These are phyloP conservation scores for Coemansia sp. DNA, from an alignment of 192 early-diverging fungal species.

Conservation along the genomic window DNA sequence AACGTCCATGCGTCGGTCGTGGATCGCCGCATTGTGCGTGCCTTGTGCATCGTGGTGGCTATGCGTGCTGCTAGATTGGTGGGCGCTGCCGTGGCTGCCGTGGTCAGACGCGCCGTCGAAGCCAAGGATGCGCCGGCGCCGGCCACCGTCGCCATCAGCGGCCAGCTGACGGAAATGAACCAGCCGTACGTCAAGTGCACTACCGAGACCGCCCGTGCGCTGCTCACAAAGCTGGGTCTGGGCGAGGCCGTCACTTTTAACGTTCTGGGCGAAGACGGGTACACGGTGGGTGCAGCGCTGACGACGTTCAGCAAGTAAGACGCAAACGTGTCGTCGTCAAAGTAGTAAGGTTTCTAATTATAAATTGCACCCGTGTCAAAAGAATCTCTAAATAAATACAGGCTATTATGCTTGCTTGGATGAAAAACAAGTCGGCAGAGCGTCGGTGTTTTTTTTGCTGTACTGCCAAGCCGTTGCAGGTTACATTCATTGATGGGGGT, in stretches of 20 bases:
- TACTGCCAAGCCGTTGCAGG: too few species aligned
- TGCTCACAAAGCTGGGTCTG: conserved; percentile 1
- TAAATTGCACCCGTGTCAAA: too few species aligned
- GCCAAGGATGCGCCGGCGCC: conserved; percentile 13
- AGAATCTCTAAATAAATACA: too few species aligned
- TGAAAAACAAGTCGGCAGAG: too few species aligned
- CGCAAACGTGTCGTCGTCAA: too few species aligned
- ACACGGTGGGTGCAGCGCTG: conserved; percentile 35
- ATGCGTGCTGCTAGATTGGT: conserved; percentile 79
- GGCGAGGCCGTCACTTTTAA: conserved; percentile 24
- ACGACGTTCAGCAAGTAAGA: conserved; percentile 19
- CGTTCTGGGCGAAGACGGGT: conserved; percentile 35
- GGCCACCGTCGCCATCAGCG: conserved; percentile 31
- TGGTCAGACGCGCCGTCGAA: conserved; percentile 20
- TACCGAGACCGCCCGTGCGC: conserved; percentile 12
- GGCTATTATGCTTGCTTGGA: too few species aligned
- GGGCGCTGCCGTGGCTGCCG: conserved; percentile 61
- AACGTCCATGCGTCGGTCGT: conserved; percentile 60
- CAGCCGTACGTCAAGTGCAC: conserved; percentile 42
- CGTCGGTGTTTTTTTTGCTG: too few species aligned
- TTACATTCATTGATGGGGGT: too few species aligned
- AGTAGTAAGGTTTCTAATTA: background rate
- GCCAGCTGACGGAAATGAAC: conserved; percentile 48
- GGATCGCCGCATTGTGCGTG: conserved; percentile 80
- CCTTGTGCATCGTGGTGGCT: conserved; percentile 77